Evolutionary conservation across 331 rosid species (phyloP).

Genomic region (Dryas integrifolia): DNA sequence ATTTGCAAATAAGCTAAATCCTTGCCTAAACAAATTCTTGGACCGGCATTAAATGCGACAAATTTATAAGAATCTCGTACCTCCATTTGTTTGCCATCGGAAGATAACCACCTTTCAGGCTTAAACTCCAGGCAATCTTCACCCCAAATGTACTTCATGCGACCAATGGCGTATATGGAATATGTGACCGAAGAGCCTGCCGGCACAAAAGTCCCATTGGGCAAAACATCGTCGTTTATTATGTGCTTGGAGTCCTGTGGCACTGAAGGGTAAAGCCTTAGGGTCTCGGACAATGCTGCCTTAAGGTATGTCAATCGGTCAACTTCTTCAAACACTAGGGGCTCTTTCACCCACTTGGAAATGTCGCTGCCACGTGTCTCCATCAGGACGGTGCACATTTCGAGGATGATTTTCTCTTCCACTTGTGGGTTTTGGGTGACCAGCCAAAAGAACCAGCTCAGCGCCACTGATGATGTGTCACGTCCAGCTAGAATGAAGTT

Average conservation of each 20-base stretch:
- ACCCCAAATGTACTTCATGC: constrained; percentile 85
- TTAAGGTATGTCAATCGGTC: constrained; percentile 65
- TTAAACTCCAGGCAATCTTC: constrained; percentile 72
- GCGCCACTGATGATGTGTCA: constrained; percentile 74
- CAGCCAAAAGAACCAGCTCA: constrained; percentile 83
- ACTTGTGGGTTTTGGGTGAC: constrained; percentile 41
- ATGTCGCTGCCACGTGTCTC: constrained; percentile 60
- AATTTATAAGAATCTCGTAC: constrained; percentile 56
- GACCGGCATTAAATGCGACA: constrained; percentile 75
- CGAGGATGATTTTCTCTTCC: constrained; percentile 58
- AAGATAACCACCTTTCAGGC: constrained; percentile 75
- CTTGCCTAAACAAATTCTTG: constrained; percentile 74
- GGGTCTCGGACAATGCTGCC: constrained; percentile 70
- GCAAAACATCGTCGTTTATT: constrained; percentile 59
- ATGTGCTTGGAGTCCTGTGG: constrained; percentile 78
- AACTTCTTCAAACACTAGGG: constrained; percentile 67
- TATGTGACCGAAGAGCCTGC: constrained; percentile 59
- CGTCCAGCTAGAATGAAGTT: constrained; percentile 92
- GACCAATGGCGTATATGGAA: constrained; percentile 62
- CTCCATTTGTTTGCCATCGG: constrained; percentile 44
- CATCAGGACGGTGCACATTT: constrained; percentile 53
- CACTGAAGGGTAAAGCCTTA: constrained; percentile 75
- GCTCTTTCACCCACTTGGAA: constrained; percentile 52
- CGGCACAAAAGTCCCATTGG: constrained; percentile 55
- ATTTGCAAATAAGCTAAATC: constrained; percentile 83